These are phyloP conservation scores for Neoboletus magnificus DNA, from an alignment of 768 basidiomycete species.

Conservation along the genomic window DNA sequence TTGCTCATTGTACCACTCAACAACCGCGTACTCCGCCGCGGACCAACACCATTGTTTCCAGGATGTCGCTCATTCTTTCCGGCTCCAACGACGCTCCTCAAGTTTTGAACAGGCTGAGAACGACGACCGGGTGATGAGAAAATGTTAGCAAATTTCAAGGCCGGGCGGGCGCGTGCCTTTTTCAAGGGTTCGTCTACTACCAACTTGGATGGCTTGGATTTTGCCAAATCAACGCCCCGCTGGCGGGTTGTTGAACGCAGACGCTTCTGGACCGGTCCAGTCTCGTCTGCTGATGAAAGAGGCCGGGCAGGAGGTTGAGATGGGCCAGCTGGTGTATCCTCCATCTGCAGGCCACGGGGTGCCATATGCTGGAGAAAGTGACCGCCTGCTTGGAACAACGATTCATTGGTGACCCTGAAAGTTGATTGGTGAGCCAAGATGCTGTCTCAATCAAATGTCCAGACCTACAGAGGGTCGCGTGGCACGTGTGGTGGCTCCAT, in stretches of 20 bases:
- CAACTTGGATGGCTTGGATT: conserved; percentile 59
- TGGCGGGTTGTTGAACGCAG: conserved; percentile 62
- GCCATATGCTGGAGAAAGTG: conserved; percentile 50
- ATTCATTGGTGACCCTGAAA: conserved; percentile 56
- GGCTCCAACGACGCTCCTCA: conserved; percentile 50
- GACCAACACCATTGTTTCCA: conserved; percentile 41
- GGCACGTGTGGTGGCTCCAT: conserved; percentile 49
- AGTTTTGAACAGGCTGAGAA: conserved; percentile 69
- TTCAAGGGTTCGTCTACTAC: conserved; percentile 69
- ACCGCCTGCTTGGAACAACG: conserved; percentile 50
- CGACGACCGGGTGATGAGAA: conserved; percentile 83
- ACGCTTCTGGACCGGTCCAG: conserved; percentile 74
- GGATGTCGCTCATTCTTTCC: conserved; percentile 52
- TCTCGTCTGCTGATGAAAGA: conserved; percentile 80
- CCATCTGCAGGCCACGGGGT: conserved; percentile 42
- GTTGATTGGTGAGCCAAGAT: conserved; percentile 4
- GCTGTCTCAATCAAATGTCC: background rate
- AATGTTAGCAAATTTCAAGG: conserved; percentile 81
- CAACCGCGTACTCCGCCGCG: conserved; percentile 73
- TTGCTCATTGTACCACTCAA: conserved; percentile 56
- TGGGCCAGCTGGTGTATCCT: conserved; percentile 38
- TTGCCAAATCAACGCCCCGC: conserved; percentile 45
- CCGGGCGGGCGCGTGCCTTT: conserved; percentile 91
- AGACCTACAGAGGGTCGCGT: conserved; percentile 61
- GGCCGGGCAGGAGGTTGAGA: conserved; percentile 57